These are phyloP conservation scores for Pyricularia grisea DNA, from an alignment of 2,329 filamentous ascomycete species.

Conservation along the genomic window DNA sequence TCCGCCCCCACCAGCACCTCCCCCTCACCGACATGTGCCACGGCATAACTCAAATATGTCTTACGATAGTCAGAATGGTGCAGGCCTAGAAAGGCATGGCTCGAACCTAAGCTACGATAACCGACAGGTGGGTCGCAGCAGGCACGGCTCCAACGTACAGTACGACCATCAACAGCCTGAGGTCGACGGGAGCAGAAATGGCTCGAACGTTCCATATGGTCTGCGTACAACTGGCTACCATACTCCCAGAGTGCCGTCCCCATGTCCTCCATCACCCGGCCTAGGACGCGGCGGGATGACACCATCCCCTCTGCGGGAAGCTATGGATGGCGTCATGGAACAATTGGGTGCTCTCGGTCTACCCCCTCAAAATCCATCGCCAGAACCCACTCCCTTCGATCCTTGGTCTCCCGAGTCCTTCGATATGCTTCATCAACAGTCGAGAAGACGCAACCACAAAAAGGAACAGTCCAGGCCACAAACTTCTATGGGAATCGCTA, in stretches of 20 bases:
- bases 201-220: slow-evolving; percentile 25
- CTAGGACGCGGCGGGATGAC: slow-evolving; percentile 56
- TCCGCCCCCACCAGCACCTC: slow-evolving; percentile 73
- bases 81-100: slow-evolving; percentile 20
- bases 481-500: slow-evolving; percentile 64
- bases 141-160: slow-evolving; percentile 11
- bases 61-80: slow-evolving; percentile 15
- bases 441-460: slow-evolving; percentile 21
- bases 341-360: slow-evolving; percentile 80
- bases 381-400: slow-evolving; percentile 47
- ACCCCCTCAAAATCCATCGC: slow-evolving; percentile 43
- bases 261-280: slow-evolving; percentile 58
- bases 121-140: slow-evolving; percentile 10
- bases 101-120: slow-evolving; percentile 28
- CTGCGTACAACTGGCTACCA: slow-evolving; percentile 32
- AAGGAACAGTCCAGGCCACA: slow-evolving; percentile 42
- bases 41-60: slow-evolving; percentile 21
- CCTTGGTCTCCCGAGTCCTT: slow-evolving; percentile 92
- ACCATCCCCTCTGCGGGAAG: slow-evolving; percentile 82
- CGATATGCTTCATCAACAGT: slow-evolving; percentile 40
- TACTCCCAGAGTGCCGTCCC: slow-evolving; percentile 51
- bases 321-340: slow-evolving; percentile 98
- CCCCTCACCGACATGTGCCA: slow-evolving; percentile 63
- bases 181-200: slow-evolving; percentile 9
- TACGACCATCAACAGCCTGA: slow-evolving; percentile 6